These are phyloP conservation scores for Boletus semigastroideus DNA, from an alignment of 1,284 basidiomycete genomes.

Conservation along the genomic window DNA sequence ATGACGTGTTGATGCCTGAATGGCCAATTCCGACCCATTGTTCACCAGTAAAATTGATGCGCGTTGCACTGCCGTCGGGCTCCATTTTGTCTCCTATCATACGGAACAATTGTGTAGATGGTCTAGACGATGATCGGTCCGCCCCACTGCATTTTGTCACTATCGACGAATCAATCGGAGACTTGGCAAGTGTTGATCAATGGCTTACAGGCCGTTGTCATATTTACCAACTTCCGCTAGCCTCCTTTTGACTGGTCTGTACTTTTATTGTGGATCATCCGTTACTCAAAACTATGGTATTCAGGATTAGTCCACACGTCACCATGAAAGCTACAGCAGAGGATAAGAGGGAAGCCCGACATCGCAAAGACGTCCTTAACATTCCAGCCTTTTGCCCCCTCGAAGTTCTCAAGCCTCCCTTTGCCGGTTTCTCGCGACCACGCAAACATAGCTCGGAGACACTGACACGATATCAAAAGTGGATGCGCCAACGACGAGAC, in stretches of 20 bases:
- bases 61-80: slow-evolving; percentile 38
- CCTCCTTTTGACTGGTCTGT: slow-evolving; percentile 62
- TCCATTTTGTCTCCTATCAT: slow-evolving; percentile 39
- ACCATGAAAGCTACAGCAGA: slow-evolving; percentile 32
- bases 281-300: slow-evolving; percentile 5
- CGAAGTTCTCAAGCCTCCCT: slow-evolving; percentile 13
- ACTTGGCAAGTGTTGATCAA: slow-evolving; percentile 49
- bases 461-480: slow-evolving; percentile 56
- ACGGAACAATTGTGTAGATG: slow-evolving; percentile 36
- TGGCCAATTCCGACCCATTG: slow-evolving; percentile 66
- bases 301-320: slow-evolving; percentile 53
- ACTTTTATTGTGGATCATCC: not conserved
- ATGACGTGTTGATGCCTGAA: slow-evolving; percentile 53
- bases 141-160: slow-evolving; percentile 59
- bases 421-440: slow-evolving; percentile 48
- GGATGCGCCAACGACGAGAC: slow-evolving; percentile 41
- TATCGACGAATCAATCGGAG: slow-evolving; percentile 61
- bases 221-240: slow-evolving; percentile 33
- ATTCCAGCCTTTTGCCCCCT: slow-evolving; percentile 47
- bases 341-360: slow-evolving; percentile 33
- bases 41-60: slow-evolving; percentile 29
- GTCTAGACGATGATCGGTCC: slow-evolving; percentile 40
- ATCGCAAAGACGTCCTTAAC: slow-evolving; percentile 36
- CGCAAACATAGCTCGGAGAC: slow-evolving; percentile 46
- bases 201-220: slow-evolving; percentile 7